Percentiles rank a stretch among this genome's conserved stretches.
Conservation (phyloP, 306 rosid species). For the Casuarina equisetifolia region DNA sequence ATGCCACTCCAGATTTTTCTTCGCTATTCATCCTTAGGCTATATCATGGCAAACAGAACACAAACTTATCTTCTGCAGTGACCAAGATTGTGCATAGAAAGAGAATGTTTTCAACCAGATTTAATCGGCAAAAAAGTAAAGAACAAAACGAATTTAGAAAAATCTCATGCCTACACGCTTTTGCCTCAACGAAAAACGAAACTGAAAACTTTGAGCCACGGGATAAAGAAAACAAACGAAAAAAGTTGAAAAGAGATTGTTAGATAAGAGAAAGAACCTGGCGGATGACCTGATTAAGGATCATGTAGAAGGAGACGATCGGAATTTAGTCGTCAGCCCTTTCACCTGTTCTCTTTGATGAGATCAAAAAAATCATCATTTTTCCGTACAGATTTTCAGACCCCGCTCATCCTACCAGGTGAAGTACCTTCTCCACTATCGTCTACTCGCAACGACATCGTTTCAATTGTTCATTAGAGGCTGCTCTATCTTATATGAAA, state of each 20-base stretch:
- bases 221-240: background rate
- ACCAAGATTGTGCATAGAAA: conserved; percentile 9
- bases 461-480: background rate
- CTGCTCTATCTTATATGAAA: too few relatives aligned
- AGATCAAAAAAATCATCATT: background rate
- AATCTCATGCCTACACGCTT: background rate
- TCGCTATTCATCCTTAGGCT: conserved; percentile 28
- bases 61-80: conserved; percentile 4
- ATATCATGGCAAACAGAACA: conserved; percentile 18
- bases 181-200: background rate
- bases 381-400: background rate
- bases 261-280: conserved; percentile 20
- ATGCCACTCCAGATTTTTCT: conserved; percentile 34
- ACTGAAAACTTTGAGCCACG: background rate
- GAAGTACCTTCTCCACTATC: background rate
- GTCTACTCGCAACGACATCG: background rate
- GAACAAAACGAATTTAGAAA: too few relatives aligned
- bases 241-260: background rate
- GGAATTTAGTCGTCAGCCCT: background rate
- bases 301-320: background rate
- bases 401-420: background rate
- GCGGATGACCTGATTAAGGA: background rate
- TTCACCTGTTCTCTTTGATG: background rate
- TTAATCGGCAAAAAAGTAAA: background rate
- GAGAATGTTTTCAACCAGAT: background rate